Conservation (phyloP, 306 rosid species). For the Styphnolobium japonicum region DNA sequence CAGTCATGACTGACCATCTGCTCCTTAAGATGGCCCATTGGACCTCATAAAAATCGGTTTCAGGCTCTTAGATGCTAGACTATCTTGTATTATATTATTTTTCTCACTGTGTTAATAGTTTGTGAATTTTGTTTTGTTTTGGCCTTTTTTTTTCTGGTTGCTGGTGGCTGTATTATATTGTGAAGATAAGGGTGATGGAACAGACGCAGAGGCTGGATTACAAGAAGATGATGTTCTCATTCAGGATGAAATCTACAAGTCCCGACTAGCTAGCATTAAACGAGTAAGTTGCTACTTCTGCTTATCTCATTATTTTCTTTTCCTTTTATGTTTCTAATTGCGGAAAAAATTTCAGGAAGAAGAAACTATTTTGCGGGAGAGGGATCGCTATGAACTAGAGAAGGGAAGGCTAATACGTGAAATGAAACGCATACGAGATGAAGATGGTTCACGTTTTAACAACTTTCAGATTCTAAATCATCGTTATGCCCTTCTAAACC, state of each 20-base stretch:
- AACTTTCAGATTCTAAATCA: slow-evolving; percentile 92
- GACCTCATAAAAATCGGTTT: slow-evolving; percentile 13
- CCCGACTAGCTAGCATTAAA: slow-evolving; percentile 91
- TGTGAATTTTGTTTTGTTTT: slow-evolving; percentile 2
- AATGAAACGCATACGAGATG: slow-evolving; percentile 99
- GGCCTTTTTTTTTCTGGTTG: slow-evolving; percentile 3
- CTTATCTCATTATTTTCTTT: slow-evolving; percentile 10
- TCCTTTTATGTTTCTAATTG: slow-evolving; percentile 21
- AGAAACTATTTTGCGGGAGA: slow-evolving; percentile 79
- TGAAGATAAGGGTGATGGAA: slow-evolving; percentile 83
- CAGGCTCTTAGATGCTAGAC: slow-evolving; percentile 3
- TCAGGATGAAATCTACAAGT: slow-evolving; percentile 91
- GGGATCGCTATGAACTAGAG: slow-evolving; percentile 92
- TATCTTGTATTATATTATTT: slow-evolving; percentile 8
- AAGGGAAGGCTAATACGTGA: slow-evolving; percentile 97
- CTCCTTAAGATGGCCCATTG: slow-evolving; percentile 11
- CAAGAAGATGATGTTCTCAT: slow-evolving; percentile 73
- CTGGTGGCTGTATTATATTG: too few relatives aligned
- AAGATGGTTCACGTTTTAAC: slow-evolving; percentile 99
- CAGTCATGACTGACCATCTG: slow-evolving; percentile 1
- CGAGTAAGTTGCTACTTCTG: slow-evolving; percentile 55
- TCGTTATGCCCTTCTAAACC: slow-evolving; percentile 91
- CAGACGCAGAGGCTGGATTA: slow-evolving; percentile 67
- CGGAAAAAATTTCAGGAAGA: slow-evolving; percentile 66
- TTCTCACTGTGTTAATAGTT: slow-evolving; percentile 3